phyloP scores from a whole-genome alignment of 305 asterid species.

The Euphrasia arctica region DNA sequence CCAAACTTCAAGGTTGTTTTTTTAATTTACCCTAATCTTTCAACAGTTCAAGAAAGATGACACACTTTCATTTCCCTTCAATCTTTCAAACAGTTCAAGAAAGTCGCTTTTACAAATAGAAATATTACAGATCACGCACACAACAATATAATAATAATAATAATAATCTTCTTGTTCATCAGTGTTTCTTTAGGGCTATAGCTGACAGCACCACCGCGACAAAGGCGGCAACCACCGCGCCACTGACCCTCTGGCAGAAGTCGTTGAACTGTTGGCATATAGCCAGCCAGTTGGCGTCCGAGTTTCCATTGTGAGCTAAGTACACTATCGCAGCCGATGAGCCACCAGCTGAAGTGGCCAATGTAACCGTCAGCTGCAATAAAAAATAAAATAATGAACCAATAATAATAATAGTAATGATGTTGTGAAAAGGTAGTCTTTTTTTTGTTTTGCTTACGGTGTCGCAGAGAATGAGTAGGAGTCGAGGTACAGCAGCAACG shows the following conservation, averaged over 20 bases:
- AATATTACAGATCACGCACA: neutral
- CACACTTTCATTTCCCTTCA: too few relatives aligned
- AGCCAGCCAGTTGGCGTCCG: conserved; percentile 68
- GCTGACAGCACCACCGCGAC: conserved; percentile 57
- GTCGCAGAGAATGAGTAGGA: conserved; percentile 63
- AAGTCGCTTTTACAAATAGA: neutral
- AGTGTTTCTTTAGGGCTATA: conserved; percentile 45
- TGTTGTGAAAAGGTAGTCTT: neutral
- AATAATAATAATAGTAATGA: neutral
- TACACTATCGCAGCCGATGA: conserved; percentile 68
- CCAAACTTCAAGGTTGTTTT: neutral
- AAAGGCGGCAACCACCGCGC: conserved; percentile 60
- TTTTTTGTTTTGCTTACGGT: conserved; percentile 40
- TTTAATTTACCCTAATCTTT: neutral
- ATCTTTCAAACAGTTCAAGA: too few relatives aligned
- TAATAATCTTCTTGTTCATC: neutral
- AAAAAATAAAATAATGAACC: neutral
- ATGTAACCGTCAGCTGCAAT: conserved; percentile 43
- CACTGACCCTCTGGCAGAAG: conserved; percentile 57
- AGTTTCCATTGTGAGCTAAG: conserved; percentile 69
- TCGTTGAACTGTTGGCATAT: conserved; percentile 67
- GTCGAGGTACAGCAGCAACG: conserved; percentile 46
- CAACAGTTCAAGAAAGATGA: neutral
- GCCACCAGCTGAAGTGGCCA: conserved; percentile 56
- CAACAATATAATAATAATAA: neutral